Evolutionary conservation across 768 basidiomycete genomes (phyloP), one percentile per base, ranked within the genome.

Genomic region (Gelatoporia subvermispora): DNA sequence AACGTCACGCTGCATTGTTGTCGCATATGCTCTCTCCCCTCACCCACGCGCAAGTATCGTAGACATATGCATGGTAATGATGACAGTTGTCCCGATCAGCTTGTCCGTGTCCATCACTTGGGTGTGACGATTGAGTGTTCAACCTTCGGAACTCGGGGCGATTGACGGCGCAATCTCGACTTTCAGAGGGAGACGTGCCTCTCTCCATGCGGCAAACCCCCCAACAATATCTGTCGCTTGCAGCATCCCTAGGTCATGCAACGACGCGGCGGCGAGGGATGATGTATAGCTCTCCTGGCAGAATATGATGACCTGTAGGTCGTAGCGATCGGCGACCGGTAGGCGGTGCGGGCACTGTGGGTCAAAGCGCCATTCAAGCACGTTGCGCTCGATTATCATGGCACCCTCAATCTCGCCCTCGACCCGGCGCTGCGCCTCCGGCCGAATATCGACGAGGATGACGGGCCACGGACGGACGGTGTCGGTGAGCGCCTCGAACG

Each of bases 361-460:
- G 64, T 91, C 88, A 54, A 91, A 82, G 20, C 79, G 75, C 85
- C 86, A 88, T 62, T 91, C 88, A 45, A 91, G 72, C 4, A 81
- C 76, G 58, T 86, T 89, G 20, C 88, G 75, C 58, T 89, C 88
- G 49, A 90, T 76, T 46, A 85, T 67, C 47, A 89, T 66, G n/a
- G 86, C 76, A 0, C 88, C 85, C 8, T 71, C 72, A 47, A 90
- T 83, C 0, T 67, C 72, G 0, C 88, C 88, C 25, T 76, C 68
- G 41, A 60, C 62, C 4, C 71, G 71, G 15, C 88, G 75, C 62
- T 87, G 78, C 4, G 72, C 73, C 35, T 71, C 76, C 0, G 86
- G 77, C 7, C 88, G 81, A 44, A 90, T 88, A 62, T 90, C 88
- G 7, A 91, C 87, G 36, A 91, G 71, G 47, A 89, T 76, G 1